Percentiles rank a stretch among this genome's conserved stretches.
Conservation (phyloP, 345 rosid genomes). For the Moricandia arvensis region DNA sequence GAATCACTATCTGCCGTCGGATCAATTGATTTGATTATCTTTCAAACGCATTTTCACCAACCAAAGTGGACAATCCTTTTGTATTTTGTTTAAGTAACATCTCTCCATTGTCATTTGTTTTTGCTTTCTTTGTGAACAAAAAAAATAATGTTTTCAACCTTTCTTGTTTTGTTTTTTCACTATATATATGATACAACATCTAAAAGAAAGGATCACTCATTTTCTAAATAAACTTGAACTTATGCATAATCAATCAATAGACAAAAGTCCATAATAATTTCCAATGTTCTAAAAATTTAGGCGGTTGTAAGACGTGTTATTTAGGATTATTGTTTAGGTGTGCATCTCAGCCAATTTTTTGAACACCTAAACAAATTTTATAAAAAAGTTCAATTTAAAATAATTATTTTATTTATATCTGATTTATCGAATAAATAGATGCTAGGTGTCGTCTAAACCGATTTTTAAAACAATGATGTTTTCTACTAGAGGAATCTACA, state of each 20-base stretch:
- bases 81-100: too few relatives aligned
- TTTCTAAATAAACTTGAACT: not conserved
- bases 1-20: constrained; percentile 94
- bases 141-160: constrained; percentile 5
- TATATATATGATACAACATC: not conserved
- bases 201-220: not conserved
- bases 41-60: constrained; percentile 14
- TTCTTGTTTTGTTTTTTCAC: not conserved
- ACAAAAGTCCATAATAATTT: not conserved
- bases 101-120: not conserved
- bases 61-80: not conserved
- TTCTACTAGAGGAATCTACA: not conserved
- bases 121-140: constrained; percentile 23
- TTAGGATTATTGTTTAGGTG: too few relatives aligned
- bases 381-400: too few relatives aligned
- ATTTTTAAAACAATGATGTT: too few relatives aligned
- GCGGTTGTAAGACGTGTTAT: too few relatives aligned
- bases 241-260: not conserved
- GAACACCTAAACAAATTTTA: too few relatives aligned
- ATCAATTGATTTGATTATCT: constrained; percentile 45
- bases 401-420: too few relatives aligned
- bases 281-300: too few relatives aligned
- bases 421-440: too few relatives aligned
- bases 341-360: too few relatives aligned
- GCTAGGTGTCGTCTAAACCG: too few relatives aligned